A percentile compares a stretch with the other conserved stretches of the same genome.
These are phyloP conservation scores for Lojkania enalia DNA, from an alignment of 2,329 filamentous ascomycete species.

Conservation along the genomic window DNA sequence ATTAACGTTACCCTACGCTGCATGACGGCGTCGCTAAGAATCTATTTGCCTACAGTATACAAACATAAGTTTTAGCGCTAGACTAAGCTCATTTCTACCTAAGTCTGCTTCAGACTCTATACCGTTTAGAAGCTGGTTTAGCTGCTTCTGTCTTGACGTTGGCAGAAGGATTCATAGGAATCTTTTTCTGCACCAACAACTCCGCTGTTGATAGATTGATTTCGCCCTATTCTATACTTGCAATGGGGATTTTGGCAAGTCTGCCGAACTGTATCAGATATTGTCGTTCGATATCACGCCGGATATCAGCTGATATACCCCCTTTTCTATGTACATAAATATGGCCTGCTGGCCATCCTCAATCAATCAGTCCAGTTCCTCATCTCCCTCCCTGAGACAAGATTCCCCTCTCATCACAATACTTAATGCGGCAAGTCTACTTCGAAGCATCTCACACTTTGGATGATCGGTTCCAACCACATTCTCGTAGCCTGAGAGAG, in stretches of 20 bases:
- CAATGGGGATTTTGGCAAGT: too few relatives aligned
- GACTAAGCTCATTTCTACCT: conserved; percentile 3
- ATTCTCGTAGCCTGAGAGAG: conserved; percentile 8
- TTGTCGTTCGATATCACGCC: too few relatives aligned
- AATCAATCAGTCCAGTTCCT: too few relatives aligned
- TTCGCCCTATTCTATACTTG: too few relatives aligned
- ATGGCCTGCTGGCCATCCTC: too few relatives aligned
- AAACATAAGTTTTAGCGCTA: conserved; percentile 1
- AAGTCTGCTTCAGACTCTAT: conserved; percentile 1
- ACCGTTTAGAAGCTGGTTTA: conserved; percentile 2
- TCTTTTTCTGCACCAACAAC: conserved; percentile 14
- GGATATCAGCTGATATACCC: too few relatives aligned
- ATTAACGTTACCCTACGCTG: conserved; percentile 1
- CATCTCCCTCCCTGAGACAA: too few relatives aligned
- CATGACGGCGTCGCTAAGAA: not conserved
- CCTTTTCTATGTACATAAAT: too few relatives aligned
- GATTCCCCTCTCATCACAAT: too few relatives aligned
- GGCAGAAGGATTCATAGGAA: conserved; percentile 3
- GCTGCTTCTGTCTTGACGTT: conserved; percentile 1
- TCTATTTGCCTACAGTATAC: conserved; percentile 5
- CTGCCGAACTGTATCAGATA: too few relatives aligned
- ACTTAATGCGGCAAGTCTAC: conserved; percentile 2
- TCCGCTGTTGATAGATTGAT: conserved; percentile 7
- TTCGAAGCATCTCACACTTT: conserved; percentile 1
- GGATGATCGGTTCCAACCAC: conserved; percentile 6